Conservation (phyloP, 768 basidiomycete genomes). For the Mycena vulgaris region DNA sequence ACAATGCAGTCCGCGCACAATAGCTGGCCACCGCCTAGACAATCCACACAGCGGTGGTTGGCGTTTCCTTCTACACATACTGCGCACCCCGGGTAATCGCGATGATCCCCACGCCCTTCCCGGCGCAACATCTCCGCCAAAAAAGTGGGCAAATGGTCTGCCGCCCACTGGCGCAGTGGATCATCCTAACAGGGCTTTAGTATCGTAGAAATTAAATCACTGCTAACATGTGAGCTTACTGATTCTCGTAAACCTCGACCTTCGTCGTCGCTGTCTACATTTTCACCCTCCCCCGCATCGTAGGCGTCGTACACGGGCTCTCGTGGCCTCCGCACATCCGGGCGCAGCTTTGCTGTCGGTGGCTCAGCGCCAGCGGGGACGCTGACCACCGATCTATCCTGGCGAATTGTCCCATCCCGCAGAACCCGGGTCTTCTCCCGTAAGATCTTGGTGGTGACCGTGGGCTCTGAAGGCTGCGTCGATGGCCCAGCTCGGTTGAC, state of each 20-base stretch:
- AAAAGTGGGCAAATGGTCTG: not conserved
- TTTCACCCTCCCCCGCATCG: not conserved
- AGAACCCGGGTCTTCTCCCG: not conserved
- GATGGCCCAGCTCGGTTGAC: too few species aligned
- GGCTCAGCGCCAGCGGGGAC: not conserved
- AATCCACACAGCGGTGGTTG: not conserved
- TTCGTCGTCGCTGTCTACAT: not conserved
- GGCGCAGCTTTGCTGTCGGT: not conserved
- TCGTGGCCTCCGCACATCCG: not conserved
- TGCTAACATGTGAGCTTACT: not conserved
- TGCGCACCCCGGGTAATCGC: not conserved
- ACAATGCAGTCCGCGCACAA: not conserved
- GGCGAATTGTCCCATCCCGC: not conserved
- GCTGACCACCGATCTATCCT: not conserved
- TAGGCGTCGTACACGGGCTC: not conserved
- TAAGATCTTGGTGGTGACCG: not conserved
- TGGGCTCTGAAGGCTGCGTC: too few species aligned
- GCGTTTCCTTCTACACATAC: not conserved
- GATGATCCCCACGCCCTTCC: slow-evolving; percentile 8
- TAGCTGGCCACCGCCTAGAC: slow-evolving; percentile 6
- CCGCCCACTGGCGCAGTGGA: slow-evolving; percentile 1
- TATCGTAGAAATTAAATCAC: not conserved
- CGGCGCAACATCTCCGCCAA: not conserved
- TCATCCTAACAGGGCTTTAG: not conserved
- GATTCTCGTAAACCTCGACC: not conserved